Evolutionary conservation across 2,329 filamentous ascomycete species (phyloP), one percentile per base, ranked within the genome.

Genomic region (Leptographium flavum): DNA sequence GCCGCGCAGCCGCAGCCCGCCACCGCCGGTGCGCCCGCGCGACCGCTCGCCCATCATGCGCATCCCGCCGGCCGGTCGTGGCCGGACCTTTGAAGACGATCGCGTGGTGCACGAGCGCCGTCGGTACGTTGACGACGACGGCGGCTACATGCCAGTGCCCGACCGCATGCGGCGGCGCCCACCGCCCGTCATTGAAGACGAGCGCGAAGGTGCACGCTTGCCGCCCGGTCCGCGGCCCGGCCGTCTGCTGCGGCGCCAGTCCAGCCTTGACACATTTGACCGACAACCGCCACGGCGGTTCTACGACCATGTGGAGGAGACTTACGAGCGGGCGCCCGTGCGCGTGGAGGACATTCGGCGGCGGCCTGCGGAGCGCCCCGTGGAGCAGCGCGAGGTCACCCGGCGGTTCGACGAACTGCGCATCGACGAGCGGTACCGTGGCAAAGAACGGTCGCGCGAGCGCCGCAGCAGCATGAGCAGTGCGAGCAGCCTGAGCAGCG

Each of bases 261-360:
- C 87, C 14, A 94, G 87, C 43, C 70, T 94, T 33, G 88, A 94
- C 60, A 94, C 84, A 0, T 94, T 87, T 58, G 88, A 95, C 62
- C 79, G 87, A 41, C 78, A 78, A 25, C 81, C 84, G 1, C 42
- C 43, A 1, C 49, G 45, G 14, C 50, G 47, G 27, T 43, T 45
- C 35, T 41, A 52, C 9, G 45, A 43, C 17, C 7, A n/a, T 5
- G 5, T 37, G 7, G 49, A 41, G 9, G 39, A 63, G 42, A 67
- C 70, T 52, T 69, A 68, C 45, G 70, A 81, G 32, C 65, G 47
- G 2, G 32, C 21, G 2, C 45, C 47, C 7, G 40, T 40, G 5
- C 32, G 33, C 2, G 19, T 30, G n/a, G 80, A 85, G 21, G 80
- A 85, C 46, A 79, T 83, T 50, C 70, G 30, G 19, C 21, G 27